Evolutionary conservation across 2,329 filamentous ascomycete genomes (phyloP), one percentile per base, ranked within the genome.

Genomic region (Thermothelomyces thermophilus): DNA sequence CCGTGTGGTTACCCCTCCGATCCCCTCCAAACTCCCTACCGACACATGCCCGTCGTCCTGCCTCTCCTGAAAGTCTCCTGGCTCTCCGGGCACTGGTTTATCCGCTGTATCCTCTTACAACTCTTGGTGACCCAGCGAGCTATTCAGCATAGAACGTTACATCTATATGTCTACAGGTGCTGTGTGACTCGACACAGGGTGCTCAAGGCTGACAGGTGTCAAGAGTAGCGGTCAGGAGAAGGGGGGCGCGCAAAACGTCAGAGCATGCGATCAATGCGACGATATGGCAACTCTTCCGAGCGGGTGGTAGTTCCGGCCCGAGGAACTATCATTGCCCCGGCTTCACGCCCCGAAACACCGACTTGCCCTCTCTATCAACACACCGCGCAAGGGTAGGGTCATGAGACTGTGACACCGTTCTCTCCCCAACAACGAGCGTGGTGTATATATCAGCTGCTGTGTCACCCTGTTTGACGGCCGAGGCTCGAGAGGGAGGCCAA

Each of bases 221-320:
- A 6, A n/a, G 35, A 50, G 26, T 34, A 47, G 49, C 49, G 49
- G 49, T 51, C 44, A 51, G 39, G 22, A 17, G 16, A 14, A n/a
- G n/a, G n/a, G n/a, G n/a, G n/a, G n/a, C n/a, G n/a, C n/a, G n/a
- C n/a, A n/a, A n/a, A n/a, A n/a, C n/a, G n/a, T n/a, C n/a, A n/a
- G n/a, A n/a, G n/a, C n/a, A n/a, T n/a, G n/a, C n/a, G n/a, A n/a
- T n/a, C n/a, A n/a, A n/a, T n/a, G n/a, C n/a, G n/a, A n/a, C n/a
- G n/a, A n/a, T n/a, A n/a, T n/a, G n/a, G n/a, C n/a, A n/a, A n/a
- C n/a, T n/a, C n/a, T n/a, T n/a, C n/a, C n/a, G n/a, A n/a, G n/a
- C n/a, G n/a, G n/a, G n/a, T n/a, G n/a, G n/a, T n/a, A n/a, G n/a
- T n/a, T n/a, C 11, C 4, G 24, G 24, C 24, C 24, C 24, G 24